phyloP scores from a whole-genome alignment of 305 asterid species.

The Caryopteris hybrid region DNA sequence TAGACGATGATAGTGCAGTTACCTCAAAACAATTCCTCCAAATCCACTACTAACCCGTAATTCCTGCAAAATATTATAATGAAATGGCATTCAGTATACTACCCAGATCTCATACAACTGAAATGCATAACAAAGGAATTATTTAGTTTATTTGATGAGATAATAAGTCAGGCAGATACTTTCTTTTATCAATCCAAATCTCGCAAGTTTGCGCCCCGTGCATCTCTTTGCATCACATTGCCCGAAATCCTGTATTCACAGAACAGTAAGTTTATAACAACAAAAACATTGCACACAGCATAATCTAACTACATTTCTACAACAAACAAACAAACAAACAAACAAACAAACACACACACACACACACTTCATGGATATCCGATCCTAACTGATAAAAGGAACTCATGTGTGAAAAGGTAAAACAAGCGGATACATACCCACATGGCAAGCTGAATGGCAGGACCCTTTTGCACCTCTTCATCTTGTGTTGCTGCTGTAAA shows the following conservation, averaged over 20 bases:
- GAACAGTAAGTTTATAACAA: background rate
- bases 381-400: background rate
- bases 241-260: constrained; percentile 67
- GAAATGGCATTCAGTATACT: constrained; percentile 1
- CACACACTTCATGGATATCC: background rate
- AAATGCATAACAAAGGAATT: background rate
- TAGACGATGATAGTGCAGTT: background rate
- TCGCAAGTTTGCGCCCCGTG: constrained; percentile 94
- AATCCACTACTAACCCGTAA: constrained; percentile 75
- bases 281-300: constrained; percentile 2
- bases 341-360: constrained; percentile 16
- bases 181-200: constrained; percentile 87
- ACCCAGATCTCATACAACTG: background rate
- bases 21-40: constrained; percentile 90
- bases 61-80: constrained; percentile 49
- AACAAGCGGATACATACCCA: constrained; percentile 58
- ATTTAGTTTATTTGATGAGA: background rate
- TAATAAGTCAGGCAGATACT: constrained; percentile 36
- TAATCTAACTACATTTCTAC: background rate
- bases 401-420: too few species aligned
- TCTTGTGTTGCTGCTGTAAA: constrained; percentile 38
- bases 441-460: constrained; percentile 85
- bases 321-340: too few species aligned
- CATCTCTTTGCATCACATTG: constrained; percentile 97
- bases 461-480: constrained; percentile 47